Evolutionary conservation across 352 stramenopile species (phyloP).

Genomic region (Sclerospora graminicola): DNA sequence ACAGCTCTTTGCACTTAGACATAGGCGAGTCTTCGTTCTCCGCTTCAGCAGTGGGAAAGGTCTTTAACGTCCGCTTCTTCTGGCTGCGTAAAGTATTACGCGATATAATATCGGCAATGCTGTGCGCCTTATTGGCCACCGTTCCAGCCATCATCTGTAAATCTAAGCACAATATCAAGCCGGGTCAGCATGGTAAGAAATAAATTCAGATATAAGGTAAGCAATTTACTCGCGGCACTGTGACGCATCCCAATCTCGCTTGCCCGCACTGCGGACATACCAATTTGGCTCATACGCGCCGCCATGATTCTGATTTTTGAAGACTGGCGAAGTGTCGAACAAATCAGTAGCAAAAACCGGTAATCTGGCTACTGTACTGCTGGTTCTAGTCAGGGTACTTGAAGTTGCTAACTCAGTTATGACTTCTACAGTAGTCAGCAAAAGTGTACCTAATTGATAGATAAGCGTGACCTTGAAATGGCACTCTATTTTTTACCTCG

Average conservation of each 20-base stretch:
- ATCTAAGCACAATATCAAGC: constrained; percentile 7
- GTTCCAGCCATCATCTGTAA: constrained; percentile 24
- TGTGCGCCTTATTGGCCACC: constrained; percentile 23
- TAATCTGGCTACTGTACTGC: no score
- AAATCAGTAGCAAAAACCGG: no score
- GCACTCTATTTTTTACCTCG: no score
- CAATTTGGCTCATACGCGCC: constrained; percentile 24
- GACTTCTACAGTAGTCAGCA: no score
- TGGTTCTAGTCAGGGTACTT: no score
- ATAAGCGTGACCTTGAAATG: no score
- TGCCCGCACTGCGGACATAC: constrained; percentile 21
- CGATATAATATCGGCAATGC: constrained; percentile 16
- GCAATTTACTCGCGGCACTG: constrained; percentile 22
- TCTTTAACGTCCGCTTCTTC: constrained; percentile 13
- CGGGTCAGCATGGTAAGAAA: no score
- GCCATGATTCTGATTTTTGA: constrained; percentile 8
- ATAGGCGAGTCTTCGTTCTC: constrained; percentile 21
- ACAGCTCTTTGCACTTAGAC: constrained; percentile 11
- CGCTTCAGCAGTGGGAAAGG: constrained; percentile 13
- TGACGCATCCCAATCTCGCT: constrained; percentile 32
- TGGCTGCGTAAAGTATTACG: constrained; percentile 10
- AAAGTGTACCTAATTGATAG: no score
- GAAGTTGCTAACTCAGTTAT: no score
- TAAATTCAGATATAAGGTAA: background rate
- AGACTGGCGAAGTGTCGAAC: no score